Percentiles rank a stretch among this genome's conserved stretches.
Conservation (phyloP, 2,329 filamentous ascomycete species). For the Bipolaris cookei region DNA sequence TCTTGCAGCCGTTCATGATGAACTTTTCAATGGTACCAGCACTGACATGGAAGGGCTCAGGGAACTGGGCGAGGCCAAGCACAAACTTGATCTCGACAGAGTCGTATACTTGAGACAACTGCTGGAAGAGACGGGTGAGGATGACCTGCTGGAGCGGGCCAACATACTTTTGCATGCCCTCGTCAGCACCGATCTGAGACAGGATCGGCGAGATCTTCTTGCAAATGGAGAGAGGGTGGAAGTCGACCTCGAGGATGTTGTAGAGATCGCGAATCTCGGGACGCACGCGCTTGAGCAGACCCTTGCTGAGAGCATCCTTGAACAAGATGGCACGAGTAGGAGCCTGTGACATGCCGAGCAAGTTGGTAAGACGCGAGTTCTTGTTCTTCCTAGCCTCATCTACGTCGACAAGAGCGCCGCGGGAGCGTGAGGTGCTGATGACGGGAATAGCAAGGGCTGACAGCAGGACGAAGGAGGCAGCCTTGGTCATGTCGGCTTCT, state of each 20-base stretch:
- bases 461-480: conserved; percentile 92
- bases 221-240: conserved; percentile 98
- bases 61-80: conserved; percentile 91
- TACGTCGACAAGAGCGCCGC: conserved; percentile 93
- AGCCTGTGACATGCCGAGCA: conserved; percentile 88
- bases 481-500: conserved; percentile 90
- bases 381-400: conserved; percentile 98
- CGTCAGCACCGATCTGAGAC: conserved; percentile 87
- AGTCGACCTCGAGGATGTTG: conserved; percentile 98
- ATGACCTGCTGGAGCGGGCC: conserved; percentile 97
- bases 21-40: conserved; percentile 97
- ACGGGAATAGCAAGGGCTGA: conserved; percentile 97
- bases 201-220: conserved; percentile 98
- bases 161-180: conserved; percentile 98
- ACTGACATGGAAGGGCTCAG: conserved; percentile 92
- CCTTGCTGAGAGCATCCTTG: conserved; percentile 95
- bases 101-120: conserved; percentile 98
- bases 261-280: conserved; percentile 97
- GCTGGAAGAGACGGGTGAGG: conserved; percentile 96
- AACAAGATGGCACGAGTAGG: conserved; percentile 90
- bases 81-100: conserved; percentile 95
- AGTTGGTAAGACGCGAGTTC: conserved; percentile 94
- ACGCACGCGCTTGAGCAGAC: conserved; percentile 86
- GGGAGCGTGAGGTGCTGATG: conserved; percentile 96
- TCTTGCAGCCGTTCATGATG: conserved; percentile 99